A percentile compares a stretch with the other conserved stretches of the same genome.
Evolutionary conservation across 345 rosid species (phyloP).

Genomic region (Boechera retrofracta): DNA sequence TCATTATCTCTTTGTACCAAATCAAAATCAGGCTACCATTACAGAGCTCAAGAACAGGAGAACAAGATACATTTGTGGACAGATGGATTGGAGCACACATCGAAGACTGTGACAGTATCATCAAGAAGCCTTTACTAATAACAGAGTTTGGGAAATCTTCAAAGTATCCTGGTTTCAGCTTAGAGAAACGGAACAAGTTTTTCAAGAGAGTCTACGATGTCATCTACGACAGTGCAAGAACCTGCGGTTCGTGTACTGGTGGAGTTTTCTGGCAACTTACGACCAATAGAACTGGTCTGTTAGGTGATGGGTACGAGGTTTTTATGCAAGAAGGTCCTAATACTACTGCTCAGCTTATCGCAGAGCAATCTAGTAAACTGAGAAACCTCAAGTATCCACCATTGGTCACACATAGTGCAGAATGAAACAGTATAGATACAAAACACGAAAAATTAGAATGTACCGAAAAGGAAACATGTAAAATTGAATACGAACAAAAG

Average conservation of each 20-base stretch:
- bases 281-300: slow-evolving; percentile 50
- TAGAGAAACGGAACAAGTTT: slow-evolving; percentile 56
- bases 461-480: neutral
- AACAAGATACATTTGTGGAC: slow-evolving; percentile 54
- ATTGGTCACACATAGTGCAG: slow-evolving; percentile 40
- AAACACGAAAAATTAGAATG: slow-evolving; percentile 9
- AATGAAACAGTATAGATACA: slow-evolving; percentile 31
- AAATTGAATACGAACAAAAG: slow-evolving; percentile 4
- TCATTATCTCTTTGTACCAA: slow-evolving; percentile 2
- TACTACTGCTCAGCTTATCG: slow-evolving; percentile 62
- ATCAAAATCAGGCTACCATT: slow-evolving; percentile 56
- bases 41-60: slow-evolving; percentile 47
- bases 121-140: slow-evolving; percentile 64
- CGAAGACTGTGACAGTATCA: slow-evolving; percentile 48
- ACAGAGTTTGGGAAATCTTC: slow-evolving; percentile 72
- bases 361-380: slow-evolving; percentile 60
- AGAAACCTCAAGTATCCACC: slow-evolving; percentile 31
- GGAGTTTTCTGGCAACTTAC: slow-evolving; percentile 80
- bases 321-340: slow-evolving; percentile 57
- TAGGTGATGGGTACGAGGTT: slow-evolving; percentile 70
- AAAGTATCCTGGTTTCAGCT: slow-evolving; percentile 52
- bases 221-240: slow-evolving; percentile 54
- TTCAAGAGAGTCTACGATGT: slow-evolving; percentile 51
- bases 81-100: slow-evolving; percentile 60
- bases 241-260: slow-evolving; percentile 58